phyloP scores from a whole-genome alignment of 345 rosid species.

The Syzygium aqueum region DNA sequence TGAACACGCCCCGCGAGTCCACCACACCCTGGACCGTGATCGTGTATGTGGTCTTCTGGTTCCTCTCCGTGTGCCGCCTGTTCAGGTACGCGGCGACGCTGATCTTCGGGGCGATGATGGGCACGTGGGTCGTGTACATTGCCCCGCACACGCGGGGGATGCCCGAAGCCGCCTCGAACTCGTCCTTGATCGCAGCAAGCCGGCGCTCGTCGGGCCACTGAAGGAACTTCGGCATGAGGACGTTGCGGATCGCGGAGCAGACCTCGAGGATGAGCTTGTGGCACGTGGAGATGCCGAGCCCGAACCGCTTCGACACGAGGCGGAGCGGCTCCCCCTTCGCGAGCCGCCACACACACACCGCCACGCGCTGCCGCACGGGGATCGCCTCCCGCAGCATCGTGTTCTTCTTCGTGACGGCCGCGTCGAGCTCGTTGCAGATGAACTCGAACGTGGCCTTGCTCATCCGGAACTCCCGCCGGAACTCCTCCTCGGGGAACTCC shows the following conservation, averaged over 20 bases:
- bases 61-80: constrained; percentile 44
- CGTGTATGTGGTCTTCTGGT: constrained; percentile 36
- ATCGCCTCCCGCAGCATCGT: constrained; percentile 48
- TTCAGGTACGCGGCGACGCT: constrained; percentile 33
- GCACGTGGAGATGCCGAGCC: constrained; percentile 51
- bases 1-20: constrained; percentile 31
- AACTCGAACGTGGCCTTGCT: constrained; percentile 35
- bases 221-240: constrained; percentile 38
- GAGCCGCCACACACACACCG: constrained; percentile 51
- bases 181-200: constrained; percentile 7
- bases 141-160: constrained; percentile 35
- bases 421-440: constrained; percentile 35
- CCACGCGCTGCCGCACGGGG: constrained; percentile 49
- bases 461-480: constrained; percentile 33
- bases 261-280: constrained; percentile 49
- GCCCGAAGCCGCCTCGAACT: constrained; percentile 23
- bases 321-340: constrained; percentile 49
- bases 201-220: constrained; percentile 35
- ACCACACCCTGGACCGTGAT: constrained; percentile 49
- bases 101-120: constrained; percentile 37
- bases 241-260: constrained; percentile 28
- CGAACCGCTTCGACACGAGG: constrained; percentile 42
- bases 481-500: constrained; percentile 41
- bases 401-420: constrained; percentile 39
- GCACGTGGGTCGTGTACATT: constrained; percentile 44